Evolutionary conservation across 2,329 filamentous ascomycete genomes (phyloP).

Genomic region (Trichoderma sp.): DNA sequence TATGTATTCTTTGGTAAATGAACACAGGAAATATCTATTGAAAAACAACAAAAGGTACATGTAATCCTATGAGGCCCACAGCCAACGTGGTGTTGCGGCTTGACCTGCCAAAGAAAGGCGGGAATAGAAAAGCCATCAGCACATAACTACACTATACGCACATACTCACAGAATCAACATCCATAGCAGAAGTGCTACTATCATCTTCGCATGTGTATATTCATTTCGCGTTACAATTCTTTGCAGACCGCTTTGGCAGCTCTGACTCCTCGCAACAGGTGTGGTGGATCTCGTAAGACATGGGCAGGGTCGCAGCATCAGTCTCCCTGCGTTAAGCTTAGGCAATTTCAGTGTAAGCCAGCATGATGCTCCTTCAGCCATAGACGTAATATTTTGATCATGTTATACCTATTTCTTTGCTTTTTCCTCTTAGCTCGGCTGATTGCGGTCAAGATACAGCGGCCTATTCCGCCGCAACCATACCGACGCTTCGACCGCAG

Average conservation of each 20-base stretch:
- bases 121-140: no score
- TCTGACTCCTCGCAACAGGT: background rate
- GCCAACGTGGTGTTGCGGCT: no score
- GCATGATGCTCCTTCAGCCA: background rate
- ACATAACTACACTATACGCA: no score
- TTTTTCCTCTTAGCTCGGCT: background rate
- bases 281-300: background rate
- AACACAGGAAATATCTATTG: no score
- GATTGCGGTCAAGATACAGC: background rate
- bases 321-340: background rate
- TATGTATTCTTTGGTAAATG: no score
- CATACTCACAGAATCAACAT: no score
- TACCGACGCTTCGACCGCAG: background rate
- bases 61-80: no score
- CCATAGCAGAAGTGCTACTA: no score
- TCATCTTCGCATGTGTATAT: no score
- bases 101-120: no score
- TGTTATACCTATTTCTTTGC: background rate
- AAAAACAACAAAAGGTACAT: no score
- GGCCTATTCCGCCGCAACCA: background rate
- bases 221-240: background rate
- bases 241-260: background rate
- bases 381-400: background rate
- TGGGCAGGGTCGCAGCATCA: background rate
- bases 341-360: background rate